These are phyloP conservation scores for Aspergillus uvarum DNA, from an alignment of 2,329 filamentous ascomycete species.

Conservation along the genomic window DNA sequence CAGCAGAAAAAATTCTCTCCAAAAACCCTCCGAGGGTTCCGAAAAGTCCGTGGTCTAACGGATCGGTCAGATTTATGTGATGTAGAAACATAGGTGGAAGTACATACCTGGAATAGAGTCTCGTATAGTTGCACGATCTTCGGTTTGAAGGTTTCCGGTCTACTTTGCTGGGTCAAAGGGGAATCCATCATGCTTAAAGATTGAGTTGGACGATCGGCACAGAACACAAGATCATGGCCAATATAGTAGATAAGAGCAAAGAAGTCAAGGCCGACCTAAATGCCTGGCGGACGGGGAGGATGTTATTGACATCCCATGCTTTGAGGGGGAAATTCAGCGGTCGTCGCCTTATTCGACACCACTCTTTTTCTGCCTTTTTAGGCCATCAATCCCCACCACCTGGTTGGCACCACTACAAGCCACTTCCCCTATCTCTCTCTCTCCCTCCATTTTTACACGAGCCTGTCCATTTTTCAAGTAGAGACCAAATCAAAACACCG, in stretches of 20 bases:
- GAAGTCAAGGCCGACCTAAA: background rate
- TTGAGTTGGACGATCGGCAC: slow-evolving; percentile 15
- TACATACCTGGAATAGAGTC: slow-evolving; percentile 65
- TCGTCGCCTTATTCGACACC: slow-evolving; percentile 13
- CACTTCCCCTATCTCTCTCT: slow-evolving; percentile 2
- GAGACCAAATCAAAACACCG: background rate
- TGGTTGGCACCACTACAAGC: slow-evolving; percentile 1
- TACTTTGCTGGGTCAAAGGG: slow-evolving; percentile 86
- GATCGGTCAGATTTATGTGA: slow-evolving; percentile 15
- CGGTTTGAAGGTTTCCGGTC: slow-evolving; percentile 86
- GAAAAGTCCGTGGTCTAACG: slow-evolving; percentile 62
- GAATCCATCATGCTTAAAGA: slow-evolving; percentile 68
- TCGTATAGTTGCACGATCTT: slow-evolving; percentile 93
- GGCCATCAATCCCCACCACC: slow-evolving; percentile 10
- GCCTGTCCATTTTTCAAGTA: background rate
- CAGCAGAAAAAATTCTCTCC: slow-evolving; percentile 92
- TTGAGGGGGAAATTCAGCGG: background rate
- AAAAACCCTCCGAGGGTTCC: slow-evolving; percentile 85
- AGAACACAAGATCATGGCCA: slow-evolving; percentile 18
- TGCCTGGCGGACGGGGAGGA: background rate
- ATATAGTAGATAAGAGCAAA: slow-evolving; percentile 15
- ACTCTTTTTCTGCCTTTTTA: slow-evolving; percentile 17
- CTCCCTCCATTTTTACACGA: background rate
- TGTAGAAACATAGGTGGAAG: slow-evolving; percentile 1
- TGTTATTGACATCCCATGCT: slow-evolving; percentile 1